A percentile compares a stretch with the other conserved stretches of the same genome.
These are phyloP conservation scores for Candida oleophila DNA, from an alignment of 805 yeast genomes.

Conservation along the genomic window DNA sequence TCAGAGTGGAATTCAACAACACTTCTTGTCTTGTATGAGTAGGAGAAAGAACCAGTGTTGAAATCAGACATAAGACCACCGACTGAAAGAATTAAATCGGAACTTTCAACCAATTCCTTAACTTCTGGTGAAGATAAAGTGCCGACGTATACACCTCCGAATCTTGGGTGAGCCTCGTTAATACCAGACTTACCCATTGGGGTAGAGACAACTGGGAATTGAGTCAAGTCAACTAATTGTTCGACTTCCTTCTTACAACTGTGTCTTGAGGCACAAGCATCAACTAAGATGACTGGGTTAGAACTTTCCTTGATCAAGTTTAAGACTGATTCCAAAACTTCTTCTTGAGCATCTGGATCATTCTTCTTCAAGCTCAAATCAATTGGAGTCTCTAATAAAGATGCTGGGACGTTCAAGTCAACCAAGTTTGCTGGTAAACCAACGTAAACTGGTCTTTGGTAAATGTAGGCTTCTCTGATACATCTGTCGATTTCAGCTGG, in stretches of 20 bases:
- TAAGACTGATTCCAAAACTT: slow-evolving; percentile 31
- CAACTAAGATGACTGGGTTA: slow-evolving; percentile 38
- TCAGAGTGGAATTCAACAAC: slow-evolving; percentile 42
- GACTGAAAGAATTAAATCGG: slow-evolving; percentile 36
- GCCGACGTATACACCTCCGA: slow-evolving; percentile 42
- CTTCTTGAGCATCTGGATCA: slow-evolving; percentile 36
- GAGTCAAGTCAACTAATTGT: slow-evolving; percentile 33
- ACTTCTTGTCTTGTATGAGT: slow-evolving; percentile 37
- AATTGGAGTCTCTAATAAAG: slow-evolving; percentile 33
- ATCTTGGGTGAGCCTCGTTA: slow-evolving; percentile 35
- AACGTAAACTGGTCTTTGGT: slow-evolving; percentile 40
- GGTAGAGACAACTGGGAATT: slow-evolving; percentile 40
- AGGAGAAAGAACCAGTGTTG: slow-evolving; percentile 41
- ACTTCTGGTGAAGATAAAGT: slow-evolving; percentile 36
- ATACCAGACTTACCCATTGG: slow-evolving; percentile 42
- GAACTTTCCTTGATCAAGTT: slow-evolving; percentile 23
- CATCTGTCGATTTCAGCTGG: slow-evolving; percentile 40
- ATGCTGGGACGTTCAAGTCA: slow-evolving; percentile 34
- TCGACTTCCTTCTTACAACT: slow-evolving; percentile 33
- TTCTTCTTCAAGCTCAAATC: slow-evolving; percentile 32
- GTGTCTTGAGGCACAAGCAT: slow-evolving; percentile 42
- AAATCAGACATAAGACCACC: slow-evolving; percentile 41
- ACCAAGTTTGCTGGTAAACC: slow-evolving; percentile 42
- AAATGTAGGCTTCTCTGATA: slow-evolving; percentile 35
- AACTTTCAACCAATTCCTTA: slow-evolving; percentile 34